These are phyloP conservation scores for Breynia disticha DNA, from an alignment of 441 rosid genomes.

Conservation along the genomic window DNA sequence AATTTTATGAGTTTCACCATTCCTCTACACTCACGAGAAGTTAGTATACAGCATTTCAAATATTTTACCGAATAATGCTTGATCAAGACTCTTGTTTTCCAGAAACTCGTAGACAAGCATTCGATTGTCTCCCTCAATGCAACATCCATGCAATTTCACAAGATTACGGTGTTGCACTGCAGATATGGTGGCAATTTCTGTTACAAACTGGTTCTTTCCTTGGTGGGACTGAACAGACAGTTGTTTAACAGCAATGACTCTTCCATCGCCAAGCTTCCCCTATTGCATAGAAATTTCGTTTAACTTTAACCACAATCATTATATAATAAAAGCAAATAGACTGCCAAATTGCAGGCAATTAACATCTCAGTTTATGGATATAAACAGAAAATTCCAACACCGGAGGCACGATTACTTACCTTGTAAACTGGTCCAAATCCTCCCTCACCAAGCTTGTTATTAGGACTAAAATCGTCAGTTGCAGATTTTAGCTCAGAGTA, in stretches of 20 bases:
- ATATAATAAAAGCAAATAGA: no score
- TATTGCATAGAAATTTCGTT: constrained; percentile 5
- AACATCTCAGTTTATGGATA: no score
- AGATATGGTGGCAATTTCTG: constrained; percentile 43
- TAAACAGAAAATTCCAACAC: no score
- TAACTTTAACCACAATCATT: no score
- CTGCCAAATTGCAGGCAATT: no score
- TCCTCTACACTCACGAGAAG: not conserved
- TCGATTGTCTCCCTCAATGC: constrained; percentile 44
- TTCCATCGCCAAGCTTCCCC: constrained; percentile 43
- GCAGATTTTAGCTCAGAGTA: constrained; percentile 49
- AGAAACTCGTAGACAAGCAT: constrained; percentile 67
- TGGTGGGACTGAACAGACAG: constrained; percentile 28
- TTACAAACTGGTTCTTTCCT: constrained; percentile 31
- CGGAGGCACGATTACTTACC: no score
- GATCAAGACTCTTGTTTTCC: constrained; percentile 55
- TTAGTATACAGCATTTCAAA: not conserved
- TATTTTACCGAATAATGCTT: constrained; percentile 46
- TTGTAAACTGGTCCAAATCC: constrained; percentile 24
- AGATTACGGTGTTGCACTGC: constrained; percentile 71
- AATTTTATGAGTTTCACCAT: not conserved
- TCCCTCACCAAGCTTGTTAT: constrained; percentile 26
- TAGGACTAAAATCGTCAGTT: constrained; percentile 33
- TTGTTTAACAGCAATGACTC: constrained; percentile 40
- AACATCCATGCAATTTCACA: constrained; percentile 58